Base-by-base conservation (phyloP, 257 asterid genomes). In the Ophiorrhiza pumila region DNA sequence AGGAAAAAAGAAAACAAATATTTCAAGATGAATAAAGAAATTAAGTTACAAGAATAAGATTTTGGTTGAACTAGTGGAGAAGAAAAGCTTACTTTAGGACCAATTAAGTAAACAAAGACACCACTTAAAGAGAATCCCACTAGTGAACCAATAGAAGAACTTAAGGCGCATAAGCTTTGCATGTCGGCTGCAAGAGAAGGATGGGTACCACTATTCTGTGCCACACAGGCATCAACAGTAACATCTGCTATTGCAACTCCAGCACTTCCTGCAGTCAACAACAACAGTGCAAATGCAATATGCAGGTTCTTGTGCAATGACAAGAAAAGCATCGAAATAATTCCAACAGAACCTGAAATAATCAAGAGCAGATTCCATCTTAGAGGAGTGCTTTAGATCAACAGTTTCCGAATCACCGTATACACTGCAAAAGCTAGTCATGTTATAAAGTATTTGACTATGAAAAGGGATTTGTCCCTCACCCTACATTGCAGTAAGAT, bases 241-340 rank as follows among this genome's bases (percentile, higher is more conserved):
- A 95, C 99, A 57, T 95, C 99, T 17, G 99, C 98, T 71, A 95
- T 92, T 10, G 99, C 99, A 68, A 90, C 98, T 25, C 97, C 92
- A 60, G 98, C 96, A 85, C 98, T 92, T 68, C 85, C 94, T 53
- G 98, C 91, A 46, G 98, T 90, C 80, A 95, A 56, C 37, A 89
- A 81, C 72, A 92, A 82, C 65, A 95, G 71, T 27, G 99, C 95
- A 46, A 89, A 61, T 64, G 67, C 90, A 75, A 95, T 87, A 75
- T 88, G 97, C 80, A 92, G 81, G 22, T 84, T 83, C 71, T 82
- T 82, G 83, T 87, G 92, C 76, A 86, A 67, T 31, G 98, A 88
- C 74, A 95, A 71, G 86, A 85, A 87, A 35, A 92, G 83, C 99
- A 95, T 92, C 7, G 99, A 69, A 63, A 90, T 46, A 47, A 89